These are phyloP conservation scores for Yamagishiella unicocca DNA, from an alignment of 139 green algal genomes.

Conservation along the genomic window DNA sequence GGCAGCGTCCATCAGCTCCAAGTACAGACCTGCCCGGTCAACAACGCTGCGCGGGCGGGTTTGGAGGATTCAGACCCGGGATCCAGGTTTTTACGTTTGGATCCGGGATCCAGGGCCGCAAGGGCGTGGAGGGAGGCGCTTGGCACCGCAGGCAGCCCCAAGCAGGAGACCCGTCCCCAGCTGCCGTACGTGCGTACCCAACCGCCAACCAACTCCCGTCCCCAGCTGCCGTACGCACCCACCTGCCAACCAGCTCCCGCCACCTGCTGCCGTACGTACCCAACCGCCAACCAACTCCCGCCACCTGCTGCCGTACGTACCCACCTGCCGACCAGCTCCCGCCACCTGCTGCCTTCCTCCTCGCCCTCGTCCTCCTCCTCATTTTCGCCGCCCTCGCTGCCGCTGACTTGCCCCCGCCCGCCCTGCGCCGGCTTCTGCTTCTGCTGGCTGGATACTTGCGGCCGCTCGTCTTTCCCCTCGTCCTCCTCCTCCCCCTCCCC, in stretches of 20 bases:
- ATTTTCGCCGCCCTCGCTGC: no score
- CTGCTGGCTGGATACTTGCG: no score
- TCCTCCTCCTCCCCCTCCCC: neutral
- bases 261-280: no score
- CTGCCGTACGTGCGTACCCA: no score
- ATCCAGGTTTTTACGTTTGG: neutral
- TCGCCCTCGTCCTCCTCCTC: slow-evolving; percentile 27
- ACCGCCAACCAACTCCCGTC: neutral
- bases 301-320: no score
- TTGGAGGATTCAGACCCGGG: neutral
- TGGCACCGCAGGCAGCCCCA: neutral
- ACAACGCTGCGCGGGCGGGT: neutral
- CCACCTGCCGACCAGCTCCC: slow-evolving; percentile 21
- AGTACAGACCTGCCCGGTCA: neutral
- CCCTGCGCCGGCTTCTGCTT: no score
- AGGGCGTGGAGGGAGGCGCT: no score
- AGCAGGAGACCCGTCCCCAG: no score
- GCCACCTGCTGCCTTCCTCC: slow-evolving; percentile 16
- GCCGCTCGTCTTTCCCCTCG: no score
- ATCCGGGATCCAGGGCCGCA: neutral
- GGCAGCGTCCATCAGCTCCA: slow-evolving; percentile 51
- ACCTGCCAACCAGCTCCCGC: slow-evolving; percentile 17
- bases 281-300: neutral
- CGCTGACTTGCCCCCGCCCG: no score
- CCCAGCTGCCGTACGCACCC: no score